Conservation (phyloP, 176 grass and related monocot species). For the Carex parvula region DNA sequence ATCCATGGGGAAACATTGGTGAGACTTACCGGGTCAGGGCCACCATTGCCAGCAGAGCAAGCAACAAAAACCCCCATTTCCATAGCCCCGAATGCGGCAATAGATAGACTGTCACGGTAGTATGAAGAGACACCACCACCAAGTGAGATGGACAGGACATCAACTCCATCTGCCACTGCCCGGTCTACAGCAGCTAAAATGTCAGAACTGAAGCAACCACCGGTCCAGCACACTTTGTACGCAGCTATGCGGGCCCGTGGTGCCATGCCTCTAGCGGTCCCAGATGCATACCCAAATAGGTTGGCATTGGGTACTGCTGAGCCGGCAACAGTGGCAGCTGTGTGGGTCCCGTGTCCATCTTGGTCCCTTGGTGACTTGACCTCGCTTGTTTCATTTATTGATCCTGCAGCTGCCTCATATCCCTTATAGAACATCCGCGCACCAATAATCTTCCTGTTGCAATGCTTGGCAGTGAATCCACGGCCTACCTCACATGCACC, state of each 20-base stretch:
- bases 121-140: conserved; percentile 82
- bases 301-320: conserved; percentile 60
- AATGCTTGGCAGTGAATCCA: conserved; percentile 56
- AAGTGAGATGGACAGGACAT: conserved; percentile 97
- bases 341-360: conserved; percentile 98
- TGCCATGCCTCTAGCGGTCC: conserved; percentile 88
- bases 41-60: conserved; percentile 90
- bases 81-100: conserved; percentile 91
- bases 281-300: conserved; percentile 73
- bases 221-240: conserved; percentile 97
- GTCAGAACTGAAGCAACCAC: conserved; percentile 99
- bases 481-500: conserved; percentile 76
- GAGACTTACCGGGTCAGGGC: conserved; percentile 86
- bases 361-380: conserved; percentile 94
- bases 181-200: conserved; percentile 92
- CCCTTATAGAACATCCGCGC: conserved; percentile 86
- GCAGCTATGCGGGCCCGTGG: conserved; percentile 77
- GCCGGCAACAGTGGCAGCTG: conserved; percentile 76
- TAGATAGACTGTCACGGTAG: conserved; percentile 73
- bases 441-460: conserved; percentile 84
- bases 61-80: conserved; percentile 97
- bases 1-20: conserved; percentile 95
- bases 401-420: conserved; percentile 79
- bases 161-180: conserved; percentile 86
- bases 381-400: conserved; percentile 85